Conservation (phyloP, 345 rosid genomes). For the Pugionium dolabratum region DNA sequence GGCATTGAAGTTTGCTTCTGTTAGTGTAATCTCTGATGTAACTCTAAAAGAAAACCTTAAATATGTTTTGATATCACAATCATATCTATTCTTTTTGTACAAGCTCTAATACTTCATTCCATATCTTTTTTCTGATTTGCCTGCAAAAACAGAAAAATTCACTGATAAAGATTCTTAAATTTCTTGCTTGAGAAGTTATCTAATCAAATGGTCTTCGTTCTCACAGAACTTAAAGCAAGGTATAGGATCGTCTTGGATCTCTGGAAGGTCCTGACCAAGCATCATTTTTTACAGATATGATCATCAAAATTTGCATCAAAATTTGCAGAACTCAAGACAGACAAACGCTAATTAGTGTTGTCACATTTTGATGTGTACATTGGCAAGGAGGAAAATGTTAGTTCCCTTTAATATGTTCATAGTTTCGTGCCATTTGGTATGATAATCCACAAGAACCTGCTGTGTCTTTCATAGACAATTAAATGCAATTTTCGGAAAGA, state of each 20-base stretch:
- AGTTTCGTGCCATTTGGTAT: not conserved
- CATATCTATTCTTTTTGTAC: slow-evolving; percentile 8
- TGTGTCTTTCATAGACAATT: slow-evolving; percentile 53
- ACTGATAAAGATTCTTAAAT: not conserved
- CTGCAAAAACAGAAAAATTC: slow-evolving; percentile 46
- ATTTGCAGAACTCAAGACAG: slow-evolving; percentile 52
- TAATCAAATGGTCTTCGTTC: slow-evolving; percentile 20
- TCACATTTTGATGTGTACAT: slow-evolving; percentile 53
- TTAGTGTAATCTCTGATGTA: slow-evolving; percentile 19
- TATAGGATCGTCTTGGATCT: slow-evolving; percentile 69
- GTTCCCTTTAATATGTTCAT: not conserved
- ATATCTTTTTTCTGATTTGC: slow-evolving; percentile 65
- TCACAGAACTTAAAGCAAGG: slow-evolving; percentile 87
- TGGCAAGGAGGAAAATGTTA: slow-evolving; percentile 1
- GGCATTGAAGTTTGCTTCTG: slow-evolving; percentile 30
- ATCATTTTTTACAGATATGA: slow-evolving; percentile 93
- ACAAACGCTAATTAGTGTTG: not conserved
- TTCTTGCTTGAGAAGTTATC: slow-evolving; percentile 19
- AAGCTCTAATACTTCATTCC: slow-evolving; percentile 47
- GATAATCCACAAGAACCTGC: slow-evolving; percentile 46
- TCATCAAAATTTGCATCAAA: slow-evolving; percentile 97
- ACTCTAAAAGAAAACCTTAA: slow-evolving; percentile 7
- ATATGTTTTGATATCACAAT: slow-evolving; percentile 18
- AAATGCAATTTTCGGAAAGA: slow-evolving; percentile 58
- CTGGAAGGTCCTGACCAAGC: slow-evolving; percentile 84